Evolutionary conservation across 2,329 filamentous ascomycete genomes (phyloP).

Genomic region (Fusarium sororula): DNA sequence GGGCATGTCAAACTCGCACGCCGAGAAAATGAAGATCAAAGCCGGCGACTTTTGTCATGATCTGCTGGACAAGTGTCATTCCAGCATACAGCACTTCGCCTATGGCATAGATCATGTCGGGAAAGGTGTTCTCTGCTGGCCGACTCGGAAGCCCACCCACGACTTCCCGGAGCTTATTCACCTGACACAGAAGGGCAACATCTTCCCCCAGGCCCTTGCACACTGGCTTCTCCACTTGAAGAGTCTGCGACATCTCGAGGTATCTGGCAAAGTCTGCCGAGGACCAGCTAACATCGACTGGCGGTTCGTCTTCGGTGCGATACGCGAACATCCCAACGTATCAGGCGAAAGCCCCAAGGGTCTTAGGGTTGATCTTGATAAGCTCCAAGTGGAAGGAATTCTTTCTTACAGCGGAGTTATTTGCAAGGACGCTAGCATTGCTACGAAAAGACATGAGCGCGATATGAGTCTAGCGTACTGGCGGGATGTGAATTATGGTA

Average conservation of each 20-base stretch:
- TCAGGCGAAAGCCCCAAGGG: background rate
- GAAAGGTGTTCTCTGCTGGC: background rate
- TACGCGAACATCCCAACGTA: background rate
- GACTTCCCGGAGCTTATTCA: background rate
- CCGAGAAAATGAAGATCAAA: background rate
- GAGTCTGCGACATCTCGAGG: background rate
- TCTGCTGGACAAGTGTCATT: background rate
- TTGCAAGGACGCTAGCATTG: background rate
- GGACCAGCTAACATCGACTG: background rate
- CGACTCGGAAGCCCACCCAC: background rate
- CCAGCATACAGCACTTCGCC: background rate
- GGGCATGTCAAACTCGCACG: background rate
- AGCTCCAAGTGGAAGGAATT: accelerated
- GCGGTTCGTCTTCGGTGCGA: background rate
- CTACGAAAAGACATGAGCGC: background rate
- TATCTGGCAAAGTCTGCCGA: background rate
- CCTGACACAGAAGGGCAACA: background rate
- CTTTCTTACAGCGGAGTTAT: background rate
- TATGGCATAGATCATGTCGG: background rate
- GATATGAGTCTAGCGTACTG: background rate
- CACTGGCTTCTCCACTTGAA: background rate
- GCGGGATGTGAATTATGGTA: background rate
- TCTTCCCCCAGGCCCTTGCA: background rate
- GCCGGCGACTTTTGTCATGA: background rate
- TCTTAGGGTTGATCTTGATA: background rate